Evolutionary conservation across 225 moss, liverwort and hornwort genomes (phyloP).

Genomic region (Physcomitrium patens): DNA sequence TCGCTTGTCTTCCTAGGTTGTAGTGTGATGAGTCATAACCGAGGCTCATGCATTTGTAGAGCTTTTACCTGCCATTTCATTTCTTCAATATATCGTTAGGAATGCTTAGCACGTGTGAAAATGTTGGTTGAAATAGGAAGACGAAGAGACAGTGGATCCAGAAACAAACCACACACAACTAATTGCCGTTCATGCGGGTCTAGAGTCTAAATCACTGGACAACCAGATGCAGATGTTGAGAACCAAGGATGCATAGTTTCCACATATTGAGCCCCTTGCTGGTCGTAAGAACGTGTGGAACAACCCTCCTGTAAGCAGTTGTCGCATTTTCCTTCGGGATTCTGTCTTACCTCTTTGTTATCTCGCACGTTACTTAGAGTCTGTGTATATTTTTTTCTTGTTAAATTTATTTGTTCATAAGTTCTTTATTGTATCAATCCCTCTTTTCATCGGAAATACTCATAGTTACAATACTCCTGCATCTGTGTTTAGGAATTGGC

Average conservation of each 20-base stretch:
- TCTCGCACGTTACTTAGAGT: background rate
- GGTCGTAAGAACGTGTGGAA: conserved; percentile 94
- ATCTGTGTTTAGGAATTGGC: conserved; percentile 62
- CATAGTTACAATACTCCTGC: background rate
- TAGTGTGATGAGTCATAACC: background rate
- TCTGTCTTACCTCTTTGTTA: no score
- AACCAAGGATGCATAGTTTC: conserved; percentile 57
- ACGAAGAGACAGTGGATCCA: conserved; percentile 73
- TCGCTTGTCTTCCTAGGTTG: conserved; percentile 3
- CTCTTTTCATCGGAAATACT: background rate
- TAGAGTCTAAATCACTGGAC: conserved; percentile 70
- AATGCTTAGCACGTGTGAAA: conserved; percentile 2
- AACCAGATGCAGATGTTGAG: conserved; percentile 62
- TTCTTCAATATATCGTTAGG: background rate
- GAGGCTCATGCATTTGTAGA: background rate
- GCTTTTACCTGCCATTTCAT: background rate
- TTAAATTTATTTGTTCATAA: background rate
- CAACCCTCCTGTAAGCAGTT: conserved; percentile 66
- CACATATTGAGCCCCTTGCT: conserved; percentile 73
- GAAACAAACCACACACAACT: conserved; percentile 86
- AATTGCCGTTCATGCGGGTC: conserved; percentile 90
- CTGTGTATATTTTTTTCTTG: background rate
- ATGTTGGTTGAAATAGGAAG: conserved; percentile 59
- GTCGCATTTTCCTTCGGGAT: background rate
- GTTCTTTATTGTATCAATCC: no score